Evolutionary conservation across 2,329 filamentous ascomycete species (phyloP).

Genomic region (Celoporthe dispersa): DNA sequence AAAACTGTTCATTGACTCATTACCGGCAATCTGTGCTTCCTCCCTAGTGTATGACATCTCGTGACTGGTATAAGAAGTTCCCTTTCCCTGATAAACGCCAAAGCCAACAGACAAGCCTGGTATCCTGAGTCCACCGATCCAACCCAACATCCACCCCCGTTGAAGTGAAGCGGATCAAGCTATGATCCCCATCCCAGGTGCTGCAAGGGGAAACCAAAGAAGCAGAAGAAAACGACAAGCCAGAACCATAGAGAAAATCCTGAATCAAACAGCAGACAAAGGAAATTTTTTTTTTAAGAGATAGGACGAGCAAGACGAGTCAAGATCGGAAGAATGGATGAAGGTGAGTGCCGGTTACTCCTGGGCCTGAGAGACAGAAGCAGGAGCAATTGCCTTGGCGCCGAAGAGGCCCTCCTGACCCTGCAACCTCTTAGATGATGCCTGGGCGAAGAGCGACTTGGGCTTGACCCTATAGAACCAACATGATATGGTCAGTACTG

Average conservation of each 20-base stretch:
- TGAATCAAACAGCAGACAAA: constrained; percentile 19
- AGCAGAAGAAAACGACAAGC: neutral
- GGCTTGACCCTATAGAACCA: constrained; percentile 59
- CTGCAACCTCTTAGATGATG: constrained; percentile 65
- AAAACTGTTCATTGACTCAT: constrained; percentile 31
- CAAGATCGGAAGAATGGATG: neutral
- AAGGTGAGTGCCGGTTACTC: constrained; percentile 2
- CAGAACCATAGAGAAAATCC: neutral
- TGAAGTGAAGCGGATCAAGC: constrained; percentile 16
- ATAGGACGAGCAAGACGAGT: constrained; percentile 1
- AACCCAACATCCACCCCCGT: constrained; percentile 10
- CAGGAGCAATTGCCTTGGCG: constrained; percentile 32
- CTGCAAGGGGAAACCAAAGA: neutral
- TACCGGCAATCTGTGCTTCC: constrained; percentile 21
- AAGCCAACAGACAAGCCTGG: constrained; percentile 15
- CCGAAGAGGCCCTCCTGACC: constrained; percentile 47
- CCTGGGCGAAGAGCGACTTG: constrained; percentile 69
- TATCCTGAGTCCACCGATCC: constrained; percentile 19
- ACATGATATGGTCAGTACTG: neutral
- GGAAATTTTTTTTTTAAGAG: constrained; percentile 17
- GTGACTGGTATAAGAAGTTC: constrained; percentile 24
- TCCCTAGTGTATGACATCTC: constrained; percentile 11
- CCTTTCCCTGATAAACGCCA: constrained; percentile 26
- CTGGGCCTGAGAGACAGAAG: constrained; percentile 14
- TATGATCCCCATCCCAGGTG: neutral